phyloP scores from a whole-genome alignment of 2,329 filamentous ascomycete species.

The Fusarium austroafricanum region DNA sequence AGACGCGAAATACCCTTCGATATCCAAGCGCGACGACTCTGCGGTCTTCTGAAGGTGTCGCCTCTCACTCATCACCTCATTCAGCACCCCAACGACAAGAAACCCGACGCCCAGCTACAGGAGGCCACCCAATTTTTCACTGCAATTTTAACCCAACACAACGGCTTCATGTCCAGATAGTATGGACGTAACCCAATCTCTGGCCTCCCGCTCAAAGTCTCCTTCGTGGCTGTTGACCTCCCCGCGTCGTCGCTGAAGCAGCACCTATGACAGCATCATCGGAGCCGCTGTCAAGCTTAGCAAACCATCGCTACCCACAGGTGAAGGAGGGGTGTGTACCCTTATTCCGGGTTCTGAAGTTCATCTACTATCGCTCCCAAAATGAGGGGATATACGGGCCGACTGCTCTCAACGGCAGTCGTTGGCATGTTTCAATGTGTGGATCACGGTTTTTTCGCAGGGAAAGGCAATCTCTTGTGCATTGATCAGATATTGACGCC shows the following conservation, averaged over 20 bases:
- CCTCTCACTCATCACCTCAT: background rate
- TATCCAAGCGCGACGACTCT: background rate
- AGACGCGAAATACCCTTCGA: too few species aligned
- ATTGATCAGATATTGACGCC: background rate
- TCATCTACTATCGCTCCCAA: background rate
- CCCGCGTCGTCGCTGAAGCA: background rate
- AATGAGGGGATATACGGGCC: slow-evolving; percentile 32
- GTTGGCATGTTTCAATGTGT: slow-evolving; percentile 41
- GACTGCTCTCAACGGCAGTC: slow-evolving; percentile 45
- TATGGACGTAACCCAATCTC: too few species aligned
- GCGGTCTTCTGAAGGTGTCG: background rate
- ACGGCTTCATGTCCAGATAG: too few species aligned
- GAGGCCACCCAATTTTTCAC: too few species aligned
- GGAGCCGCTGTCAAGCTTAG: too few species aligned
- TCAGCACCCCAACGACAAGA: background rate
- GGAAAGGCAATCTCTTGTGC: slow-evolving; percentile 2
- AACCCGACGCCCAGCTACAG: too few species aligned
- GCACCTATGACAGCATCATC: background rate
- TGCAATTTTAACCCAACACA: too few species aligned
- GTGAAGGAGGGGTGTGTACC: background rate
- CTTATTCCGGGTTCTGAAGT: background rate
- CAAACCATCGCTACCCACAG: background rate
- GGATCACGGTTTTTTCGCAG: slow-evolving; percentile 23
- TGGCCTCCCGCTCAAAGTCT: background rate
- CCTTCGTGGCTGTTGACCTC: background rate